phyloP scores from a whole-genome alignment of 768 basidiomycete species.

The Sutorius australiensis region DNA sequence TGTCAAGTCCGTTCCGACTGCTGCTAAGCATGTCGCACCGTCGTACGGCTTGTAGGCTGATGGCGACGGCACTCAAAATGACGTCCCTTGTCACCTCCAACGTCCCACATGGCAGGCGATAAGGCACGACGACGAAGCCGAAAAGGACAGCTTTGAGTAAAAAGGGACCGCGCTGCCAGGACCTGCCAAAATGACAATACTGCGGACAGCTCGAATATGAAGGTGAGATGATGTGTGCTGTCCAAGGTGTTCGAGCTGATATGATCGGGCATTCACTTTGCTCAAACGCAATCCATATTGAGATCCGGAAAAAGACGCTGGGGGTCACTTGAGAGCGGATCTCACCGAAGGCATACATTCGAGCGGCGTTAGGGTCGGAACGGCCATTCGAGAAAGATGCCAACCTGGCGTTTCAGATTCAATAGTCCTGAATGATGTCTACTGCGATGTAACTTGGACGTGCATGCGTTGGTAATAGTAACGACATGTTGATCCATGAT shows the following conservation, averaged over 20 bases:
- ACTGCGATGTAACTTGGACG: conserved; percentile 10
- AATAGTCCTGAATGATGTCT: conserved; percentile 1
- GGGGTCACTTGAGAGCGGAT: conserved; percentile 26
- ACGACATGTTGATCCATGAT: neutral
- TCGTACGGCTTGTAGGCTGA: neutral
- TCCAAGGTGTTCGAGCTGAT: conserved; percentile 11
- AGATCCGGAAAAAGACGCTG: conserved; percentile 19
- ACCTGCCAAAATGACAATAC: conserved; percentile 1
- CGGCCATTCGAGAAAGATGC: conserved; percentile 1
- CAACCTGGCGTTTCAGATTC: conserved; percentile 18
- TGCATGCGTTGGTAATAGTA: neutral
- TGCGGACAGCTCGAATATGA: conserved; percentile 16
- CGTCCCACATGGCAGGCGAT: conserved; percentile 10
- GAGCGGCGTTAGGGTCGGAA: conserved; percentile 19
- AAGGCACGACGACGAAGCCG: conserved; percentile 15
- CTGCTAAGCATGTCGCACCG: conserved; percentile 4
- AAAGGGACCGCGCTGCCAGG: conserved; percentile 15
- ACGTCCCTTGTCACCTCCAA: conserved; percentile 11
- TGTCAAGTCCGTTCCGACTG: conserved; percentile 8
- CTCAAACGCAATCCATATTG: conserved; percentile 10
- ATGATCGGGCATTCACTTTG: conserved; percentile 24
- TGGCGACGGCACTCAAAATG: conserved; percentile 5
- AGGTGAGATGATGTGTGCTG: conserved; percentile 14
- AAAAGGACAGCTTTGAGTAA: conserved; percentile 1
- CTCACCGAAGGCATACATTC: conserved; percentile 18